phyloP scores from a whole-genome alignment of 2,329 filamentous ascomycete species.

The Dendrostoma leiphaemia region DNA sequence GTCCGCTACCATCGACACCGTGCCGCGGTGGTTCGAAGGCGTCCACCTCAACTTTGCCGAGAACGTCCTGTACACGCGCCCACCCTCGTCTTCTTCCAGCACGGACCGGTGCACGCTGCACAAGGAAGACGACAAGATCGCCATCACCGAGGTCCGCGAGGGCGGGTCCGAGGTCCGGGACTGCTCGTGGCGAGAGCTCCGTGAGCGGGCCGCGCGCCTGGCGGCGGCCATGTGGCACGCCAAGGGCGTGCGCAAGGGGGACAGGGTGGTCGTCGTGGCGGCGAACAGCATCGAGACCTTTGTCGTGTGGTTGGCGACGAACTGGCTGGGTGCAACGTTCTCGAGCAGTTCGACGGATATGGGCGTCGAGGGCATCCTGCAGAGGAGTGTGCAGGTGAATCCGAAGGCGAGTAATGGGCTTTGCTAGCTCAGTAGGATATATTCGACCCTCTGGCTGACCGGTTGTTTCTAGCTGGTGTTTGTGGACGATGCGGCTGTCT shows the following conservation, averaged over 20 bases:
- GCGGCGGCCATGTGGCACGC: conserved; percentile 62
- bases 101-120: conserved; percentile 48
- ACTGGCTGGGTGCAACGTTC: conserved; percentile 72
- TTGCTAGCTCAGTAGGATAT: too few species aligned
- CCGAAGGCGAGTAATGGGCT: conserved; percentile 53
- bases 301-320: conserved; percentile 66
- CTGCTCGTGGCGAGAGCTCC: conserved; percentile 66
- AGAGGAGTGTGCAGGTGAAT: conserved; percentile 70
- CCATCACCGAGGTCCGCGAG: conserved; percentile 71
- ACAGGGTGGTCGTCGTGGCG: conserved; percentile 73
- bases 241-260: conserved; percentile 66
- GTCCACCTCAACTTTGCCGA: conserved; percentile 75
- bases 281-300: conserved; percentile 75
- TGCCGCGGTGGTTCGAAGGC: conserved; percentile 77
- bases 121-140: conserved; percentile 71
- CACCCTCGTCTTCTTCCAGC: conserved; percentile 33
- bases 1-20: conserved; percentile 62
- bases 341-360: conserved; percentile 79
- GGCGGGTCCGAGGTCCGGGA: conserved; percentile 55
- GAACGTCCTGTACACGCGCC: conserved; percentile 67
- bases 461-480: conserved; percentile 64
- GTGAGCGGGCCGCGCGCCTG: conserved; percentile 55
- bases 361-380: conserved; percentile 74
- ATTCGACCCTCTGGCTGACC: too few species aligned
- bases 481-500: conserved; percentile 76